phyloP scores from a whole-genome alignment of 371 early-diverging fungal genomes.

The Phascolomyces articulosus region DNA sequence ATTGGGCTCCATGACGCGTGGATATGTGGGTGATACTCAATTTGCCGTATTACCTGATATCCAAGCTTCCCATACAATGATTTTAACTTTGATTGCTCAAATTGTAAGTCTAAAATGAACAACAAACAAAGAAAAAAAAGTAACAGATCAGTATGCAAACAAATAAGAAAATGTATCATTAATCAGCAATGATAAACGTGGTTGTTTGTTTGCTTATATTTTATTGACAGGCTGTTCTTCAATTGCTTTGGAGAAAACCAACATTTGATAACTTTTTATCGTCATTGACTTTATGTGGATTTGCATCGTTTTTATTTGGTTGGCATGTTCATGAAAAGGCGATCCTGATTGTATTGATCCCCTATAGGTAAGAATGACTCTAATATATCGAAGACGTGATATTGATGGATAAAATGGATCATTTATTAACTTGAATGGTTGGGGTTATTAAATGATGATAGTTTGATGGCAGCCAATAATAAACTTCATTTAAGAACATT shows the following conservation, averaged over 20 bases:
- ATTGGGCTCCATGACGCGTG: constrained; percentile 80
- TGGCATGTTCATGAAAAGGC: constrained; percentile 99
- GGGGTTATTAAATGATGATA: constrained; percentile 10
- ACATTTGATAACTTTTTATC: constrained; percentile 74
- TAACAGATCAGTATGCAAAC: too few species aligned
- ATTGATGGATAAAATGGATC: not conserved
- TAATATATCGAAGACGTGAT: not conserved
- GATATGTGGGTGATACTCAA: constrained; percentile 87
- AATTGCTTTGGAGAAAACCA: constrained; percentile 69
- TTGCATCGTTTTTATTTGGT: constrained; percentile 90
- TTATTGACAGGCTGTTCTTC: constrained; percentile 34
- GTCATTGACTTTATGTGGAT: constrained; percentile 79
- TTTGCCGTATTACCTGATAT: constrained; percentile 84
- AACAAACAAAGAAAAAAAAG: too few species aligned
- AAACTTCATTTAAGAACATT: constrained; percentile 58
- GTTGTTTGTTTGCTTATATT: not conserved
- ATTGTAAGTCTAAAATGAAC: too few species aligned
- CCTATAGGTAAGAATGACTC: constrained; percentile 60
- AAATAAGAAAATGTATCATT: too few species aligned
- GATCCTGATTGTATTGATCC: constrained; percentile 82
- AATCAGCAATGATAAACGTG: not conserved
- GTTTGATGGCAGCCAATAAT: constrained; percentile 51
- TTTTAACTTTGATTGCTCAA: constrained; percentile 76
- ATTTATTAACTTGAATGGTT: too few species aligned
- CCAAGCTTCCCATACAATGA: constrained; percentile 74